Evolutionary conservation across 1,284 basidiomycete species (phyloP).

Genomic region (Naganishia liquefaciens): DNA sequence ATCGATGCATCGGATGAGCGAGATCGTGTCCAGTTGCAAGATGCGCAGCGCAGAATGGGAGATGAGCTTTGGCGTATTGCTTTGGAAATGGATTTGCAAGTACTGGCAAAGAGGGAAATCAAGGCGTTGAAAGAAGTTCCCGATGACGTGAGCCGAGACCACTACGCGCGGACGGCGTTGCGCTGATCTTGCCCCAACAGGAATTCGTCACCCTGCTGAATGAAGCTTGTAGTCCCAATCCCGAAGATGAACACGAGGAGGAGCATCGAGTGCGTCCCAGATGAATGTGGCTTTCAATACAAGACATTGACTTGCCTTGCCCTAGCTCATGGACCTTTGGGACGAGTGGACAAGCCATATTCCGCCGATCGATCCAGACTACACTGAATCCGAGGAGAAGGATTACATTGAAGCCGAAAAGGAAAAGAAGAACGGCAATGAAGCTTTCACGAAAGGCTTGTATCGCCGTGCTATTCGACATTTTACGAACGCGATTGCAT

Average conservation of each 20-base stretch:
- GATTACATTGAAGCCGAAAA: constrained; percentile 24
- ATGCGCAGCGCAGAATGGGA: constrained; percentile 30
- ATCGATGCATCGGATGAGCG: constrained; percentile 24
- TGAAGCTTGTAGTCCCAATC: constrained; percentile 27
- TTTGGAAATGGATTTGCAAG: constrained; percentile 33
- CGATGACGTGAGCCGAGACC: constrained; percentile 24
- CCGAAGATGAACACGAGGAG: constrained; percentile 24
- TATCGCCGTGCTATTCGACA: constrained; percentile 31
- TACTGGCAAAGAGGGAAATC: constrained; percentile 29
- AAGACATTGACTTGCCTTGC: too few relatives aligned
- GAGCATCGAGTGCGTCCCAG: constrained; percentile 17
- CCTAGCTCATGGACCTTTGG: constrained; percentile 23
- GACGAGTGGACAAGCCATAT: constrained; percentile 26
- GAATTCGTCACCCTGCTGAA: constrained; percentile 26
- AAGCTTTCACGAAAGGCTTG: constrained; percentile 27
- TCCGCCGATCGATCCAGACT: constrained; percentile 21
- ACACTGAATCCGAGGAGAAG: constrained; percentile 24
- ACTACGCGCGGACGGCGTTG: not conserved
- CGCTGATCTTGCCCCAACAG: not conserved
- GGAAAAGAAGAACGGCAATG: constrained; percentile 32
- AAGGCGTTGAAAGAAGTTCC: constrained; percentile 28
- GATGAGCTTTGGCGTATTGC: constrained; percentile 34
- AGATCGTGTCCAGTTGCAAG: constrained; percentile 22
- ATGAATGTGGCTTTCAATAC: not conserved
- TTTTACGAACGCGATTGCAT: constrained; percentile 31